Evolutionary conservation across 768 basidiomycete species (phyloP).

Genomic region (Agaricus blazei): DNA sequence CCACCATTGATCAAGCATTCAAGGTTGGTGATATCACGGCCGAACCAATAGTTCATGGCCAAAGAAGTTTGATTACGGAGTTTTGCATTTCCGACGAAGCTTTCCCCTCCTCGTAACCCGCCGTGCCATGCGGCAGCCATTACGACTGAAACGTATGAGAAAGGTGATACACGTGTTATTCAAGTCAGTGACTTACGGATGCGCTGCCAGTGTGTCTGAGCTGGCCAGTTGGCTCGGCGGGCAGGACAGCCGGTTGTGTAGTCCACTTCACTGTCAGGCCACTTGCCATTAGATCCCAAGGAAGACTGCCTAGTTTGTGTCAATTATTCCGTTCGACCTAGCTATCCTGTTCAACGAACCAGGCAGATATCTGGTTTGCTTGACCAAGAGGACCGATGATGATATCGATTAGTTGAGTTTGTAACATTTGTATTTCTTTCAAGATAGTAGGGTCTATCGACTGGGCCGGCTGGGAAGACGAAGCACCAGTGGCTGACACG

Average conservation of each 20-base stretch:
- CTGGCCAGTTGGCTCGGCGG: conserved; percentile 66
- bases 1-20: conserved; percentile 56
- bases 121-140: conserved; percentile 58
- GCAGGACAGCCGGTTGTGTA: conserved; percentile 61
- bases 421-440: conserved; percentile 11
- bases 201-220: conserved; percentile 52
- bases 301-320: conserved; percentile 36
- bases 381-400: conserved; percentile 35
- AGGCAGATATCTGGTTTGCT: conserved; percentile 31
- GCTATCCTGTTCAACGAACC: conserved; percentile 17
- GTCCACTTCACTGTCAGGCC: conserved; percentile 52
- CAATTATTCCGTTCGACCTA: neutral
- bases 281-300: conserved; percentile 44
- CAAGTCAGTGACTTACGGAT: conserved; percentile 30
- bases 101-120: conserved; percentile 34
- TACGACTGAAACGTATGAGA: conserved; percentile 28
- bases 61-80: conserved; percentile 36
- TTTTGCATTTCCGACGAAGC: conserved; percentile 35
- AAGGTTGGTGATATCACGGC: conserved; percentile 47
- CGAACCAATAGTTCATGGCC: conserved; percentile 64
- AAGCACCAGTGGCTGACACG: neutral
- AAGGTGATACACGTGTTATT: neutral
- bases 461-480: neutral
- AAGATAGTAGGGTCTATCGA: conserved; percentile 1
- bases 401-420: conserved; percentile 31